phyloP scores from a whole-genome alignment of 106 monocot species.

The Cymbidium sinense region DNA sequence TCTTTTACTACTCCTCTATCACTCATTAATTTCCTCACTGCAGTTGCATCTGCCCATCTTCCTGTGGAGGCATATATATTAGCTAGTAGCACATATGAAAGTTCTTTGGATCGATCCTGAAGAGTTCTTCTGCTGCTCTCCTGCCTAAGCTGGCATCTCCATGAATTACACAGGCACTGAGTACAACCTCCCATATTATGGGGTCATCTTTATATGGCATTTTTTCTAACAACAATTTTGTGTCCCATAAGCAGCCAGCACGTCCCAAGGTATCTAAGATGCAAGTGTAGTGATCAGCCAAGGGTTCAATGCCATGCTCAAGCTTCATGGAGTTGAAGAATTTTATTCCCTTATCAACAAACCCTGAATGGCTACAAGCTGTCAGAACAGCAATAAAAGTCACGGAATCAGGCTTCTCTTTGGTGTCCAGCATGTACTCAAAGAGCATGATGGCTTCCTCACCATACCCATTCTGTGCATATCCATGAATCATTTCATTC shows the following conservation, averaged over 20 bases:
- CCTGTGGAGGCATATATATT: constrained; percentile 78
- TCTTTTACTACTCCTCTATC: constrained; percentile 51
- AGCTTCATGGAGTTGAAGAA: constrained; percentile 63
- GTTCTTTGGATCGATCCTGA: constrained; percentile 54
- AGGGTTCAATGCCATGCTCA: constrained; percentile 47
- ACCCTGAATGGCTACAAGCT: constrained; percentile 77
- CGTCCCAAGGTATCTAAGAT: constrained; percentile 71
- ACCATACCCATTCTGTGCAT: constrained; percentile 78
- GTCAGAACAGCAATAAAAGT: constrained; percentile 76
- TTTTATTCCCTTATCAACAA: constrained; percentile 49
- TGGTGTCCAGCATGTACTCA: constrained; percentile 40
- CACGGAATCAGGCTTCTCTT: constrained; percentile 59
- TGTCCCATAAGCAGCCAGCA: constrained; percentile 66
- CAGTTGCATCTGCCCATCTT: constrained; percentile 43
- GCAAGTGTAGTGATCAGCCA: constrained; percentile 80
- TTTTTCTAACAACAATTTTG: constrained; percentile 32
- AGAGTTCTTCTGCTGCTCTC: constrained; percentile 70
- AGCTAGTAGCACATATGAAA: constrained; percentile 74
- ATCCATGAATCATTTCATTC: constrained; percentile 99
- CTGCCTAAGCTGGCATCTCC: constrained; percentile 51
- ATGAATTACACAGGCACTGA: constrained; percentile 76
- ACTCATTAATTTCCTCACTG: constrained; percentile 64
- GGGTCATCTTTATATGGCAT: constrained; percentile 73
- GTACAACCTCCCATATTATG: constrained; percentile 89
- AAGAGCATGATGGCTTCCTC: constrained; percentile 55